phyloP scores from a whole-genome alignment of 805 yeast genomes.

The Kurtzmaniella cleridarum region DNA sequence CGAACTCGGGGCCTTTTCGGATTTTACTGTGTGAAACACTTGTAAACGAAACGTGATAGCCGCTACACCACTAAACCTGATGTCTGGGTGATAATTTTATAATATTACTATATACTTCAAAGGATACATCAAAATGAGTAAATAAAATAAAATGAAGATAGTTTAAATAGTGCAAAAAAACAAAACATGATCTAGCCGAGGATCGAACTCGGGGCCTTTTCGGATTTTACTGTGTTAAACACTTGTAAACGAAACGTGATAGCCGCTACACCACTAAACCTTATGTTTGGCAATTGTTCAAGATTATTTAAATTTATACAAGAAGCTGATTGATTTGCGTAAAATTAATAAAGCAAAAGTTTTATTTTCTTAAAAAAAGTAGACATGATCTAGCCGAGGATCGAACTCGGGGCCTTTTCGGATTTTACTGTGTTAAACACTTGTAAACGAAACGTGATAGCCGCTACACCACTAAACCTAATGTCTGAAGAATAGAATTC shows the following conservation, averaged over 20 bases:
- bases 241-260: conserved; percentile 39
- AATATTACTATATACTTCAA: too few relatives aligned
- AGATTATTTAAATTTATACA: too few relatives aligned
- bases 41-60: conserved; percentile 41
- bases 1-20: conserved; percentile 43
- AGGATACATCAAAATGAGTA: too few relatives aligned
- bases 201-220: conserved; percentile 43
- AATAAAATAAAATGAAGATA: not conserved
- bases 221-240: conserved; percentile 28
- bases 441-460: conserved; percentile 40
- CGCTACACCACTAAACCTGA: conserved; percentile 38
- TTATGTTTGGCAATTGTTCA: conserved; percentile 2
- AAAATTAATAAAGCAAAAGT: conserved; percentile 1
- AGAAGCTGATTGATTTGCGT: too few relatives aligned
- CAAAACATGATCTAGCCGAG: conserved; percentile 33
- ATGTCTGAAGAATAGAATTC: not conserved
- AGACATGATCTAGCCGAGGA: conserved; percentile 36
- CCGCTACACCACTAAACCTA: conserved; percentile 39
- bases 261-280: conserved; percentile 41
- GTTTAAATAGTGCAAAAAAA: too few relatives aligned
- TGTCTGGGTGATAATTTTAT: not conserved
- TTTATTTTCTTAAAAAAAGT: too few relatives aligned
- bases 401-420: conserved; percentile 43
- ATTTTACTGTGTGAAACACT: conserved; percentile 24
- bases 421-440: conserved; percentile 26